Base-by-base conservation (phyloP, 1,284 basidiomycete species). In the Trametes sp. region DNA sequence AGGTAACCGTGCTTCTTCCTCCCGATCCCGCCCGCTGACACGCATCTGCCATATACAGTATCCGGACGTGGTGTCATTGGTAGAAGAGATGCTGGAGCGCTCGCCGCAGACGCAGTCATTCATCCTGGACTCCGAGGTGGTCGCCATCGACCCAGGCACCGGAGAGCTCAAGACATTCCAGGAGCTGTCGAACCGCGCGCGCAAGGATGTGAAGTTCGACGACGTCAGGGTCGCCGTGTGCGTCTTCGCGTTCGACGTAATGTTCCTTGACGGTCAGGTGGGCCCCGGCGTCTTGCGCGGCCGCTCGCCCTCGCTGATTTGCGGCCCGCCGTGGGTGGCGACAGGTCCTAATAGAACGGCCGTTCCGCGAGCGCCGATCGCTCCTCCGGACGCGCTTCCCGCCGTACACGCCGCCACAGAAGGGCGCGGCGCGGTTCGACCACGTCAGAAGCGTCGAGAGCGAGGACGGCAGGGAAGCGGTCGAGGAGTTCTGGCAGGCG, bases 241-340 rank as follows among this genome's bases (percentile, higher is more conserved):
- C 57, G 84, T 98, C 0, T 97, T 90, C 76, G 93, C 87, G 0
- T 98, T 98, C 75, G 96, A 98, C 77, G 73, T 98, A 64, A 92
- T 98, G 86, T 92, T 92, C 72, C 79, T 96, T 54, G 92, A 98
- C 75, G 92, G 89, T 75, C 83, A 85, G 78, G 90, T 89, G 63
- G 72, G 82, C 49, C n/a, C 28, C 44, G 61, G 63, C 63, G 51
- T 21, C 46, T 53, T 38, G 44, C 31, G 23, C 24, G 35, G 36
- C 56, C 26, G 36, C 35, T 57, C 28, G 23, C 16, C 38, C 26
- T 46, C 54, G 54, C 48, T 57, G 59, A 61, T 63, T 57, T 63
- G 52, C 62, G 62, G 57, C 41, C 48, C 54, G 45, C 33, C 55
- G 45, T 52, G 55, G 54, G 54, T 46, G 28, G 16, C 50, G 42